Evolutionary conservation across 192 early-diverging fungal species (phyloP), one percentile per base, ranked within the genome.

Genomic region (Chytriomyces hyalinus): DNA sequence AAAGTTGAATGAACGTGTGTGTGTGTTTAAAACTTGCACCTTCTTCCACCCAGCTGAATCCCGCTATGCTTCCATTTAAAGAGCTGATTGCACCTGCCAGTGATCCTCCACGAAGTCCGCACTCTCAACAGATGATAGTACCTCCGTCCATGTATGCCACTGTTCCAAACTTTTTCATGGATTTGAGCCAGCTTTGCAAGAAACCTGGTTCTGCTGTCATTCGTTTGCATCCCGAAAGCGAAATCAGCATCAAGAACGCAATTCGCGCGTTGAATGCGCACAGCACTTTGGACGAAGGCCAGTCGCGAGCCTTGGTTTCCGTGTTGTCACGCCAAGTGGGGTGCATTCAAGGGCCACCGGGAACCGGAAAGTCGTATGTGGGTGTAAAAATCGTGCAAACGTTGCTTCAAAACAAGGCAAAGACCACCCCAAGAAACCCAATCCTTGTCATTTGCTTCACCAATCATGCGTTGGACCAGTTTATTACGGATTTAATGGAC

Each of bases 381-480:
- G 88, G 90, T 36, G 82, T 91, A 2, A 76, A 86, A 68, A 59
- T 84, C 24, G 84, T 87, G 71, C 65, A 64, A 17, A 83, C 83
- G 11, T 79, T 87, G 3, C 49, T 66, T 13, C 11, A 20, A 20
- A 78, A 71, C 24, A 15, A 66, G 4, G 75, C 76, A 26, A 78
- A 70, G 7, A 69, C 80, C 10, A 28, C 26, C 11, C 68, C 75
- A 43, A 80, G 62, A 8, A 26, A 79, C 69, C 36, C 89, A 1
- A 84, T 89, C 49, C 78, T 90, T 1, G 73, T 81, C 36, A 81
- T 90, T n/a, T 85, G 84, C 50, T 88, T 83, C 61, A 90, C 89
- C 13, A 90, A 91, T 61, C 90, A 90, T 66, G 90, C 90, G 2
- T 68, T 91, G 11, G 90, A 90, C 51, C 87, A 90, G 71, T 91